phyloP scores from a whole-genome alignment of 75 land plant species.

The Pinus albicaulis region DNA sequence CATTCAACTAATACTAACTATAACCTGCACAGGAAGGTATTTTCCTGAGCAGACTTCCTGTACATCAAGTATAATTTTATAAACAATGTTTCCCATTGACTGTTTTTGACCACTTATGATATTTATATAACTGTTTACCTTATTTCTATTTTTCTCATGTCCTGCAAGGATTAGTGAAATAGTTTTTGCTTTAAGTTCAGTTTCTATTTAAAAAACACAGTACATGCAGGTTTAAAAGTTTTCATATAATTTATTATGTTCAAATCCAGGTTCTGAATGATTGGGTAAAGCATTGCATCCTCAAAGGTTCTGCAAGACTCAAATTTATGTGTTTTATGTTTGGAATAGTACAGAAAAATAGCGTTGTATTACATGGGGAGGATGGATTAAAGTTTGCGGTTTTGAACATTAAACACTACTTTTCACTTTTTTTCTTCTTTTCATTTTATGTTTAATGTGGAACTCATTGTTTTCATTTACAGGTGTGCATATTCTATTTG shows the following conservation, averaged over 20 bases:
- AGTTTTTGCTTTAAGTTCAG: not conserved
- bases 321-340: not conserved
- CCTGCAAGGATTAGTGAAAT: not conserved
- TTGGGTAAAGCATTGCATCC: not conserved
- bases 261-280: slow-evolving; percentile 1
- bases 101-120: too few species aligned
- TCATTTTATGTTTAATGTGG: not conserved
- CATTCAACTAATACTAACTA: too few species aligned
- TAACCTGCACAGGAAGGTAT: too few species aligned
- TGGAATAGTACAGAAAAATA: not conserved
- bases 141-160: not conserved
- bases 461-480: slow-evolving; percentile 18
- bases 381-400: not conserved
- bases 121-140: not conserved
- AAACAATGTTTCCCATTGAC: too few species aligned
- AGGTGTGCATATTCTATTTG: slow-evolving; percentile 94
- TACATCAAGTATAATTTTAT: too few species aligned
- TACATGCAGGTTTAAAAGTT: not conserved
- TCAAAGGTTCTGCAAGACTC: not conserved
- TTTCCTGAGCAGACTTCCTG: too few species aligned
- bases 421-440: not conserved
- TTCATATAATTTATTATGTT: too few species aligned
- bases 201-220: not conserved
- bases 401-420: not conserved
- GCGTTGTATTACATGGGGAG: not conserved